Evolutionary conservation across 2,329 filamentous ascomycete genomes (phyloP).

Genomic region (Xylaria sp.): DNA sequence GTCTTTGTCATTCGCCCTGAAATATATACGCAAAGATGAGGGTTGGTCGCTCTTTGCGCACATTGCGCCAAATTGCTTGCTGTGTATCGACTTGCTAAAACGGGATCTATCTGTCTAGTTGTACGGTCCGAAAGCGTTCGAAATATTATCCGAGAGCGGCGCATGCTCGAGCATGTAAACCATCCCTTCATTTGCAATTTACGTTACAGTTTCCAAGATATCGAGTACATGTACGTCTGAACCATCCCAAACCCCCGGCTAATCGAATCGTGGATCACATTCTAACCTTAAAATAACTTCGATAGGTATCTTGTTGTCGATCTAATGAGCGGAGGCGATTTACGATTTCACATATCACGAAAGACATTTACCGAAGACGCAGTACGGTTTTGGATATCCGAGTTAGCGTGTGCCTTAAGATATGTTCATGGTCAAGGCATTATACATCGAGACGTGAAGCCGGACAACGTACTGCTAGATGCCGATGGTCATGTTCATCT

Average conservation of each 20-base stretch:
- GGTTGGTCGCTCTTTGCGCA: conserved; percentile 63
- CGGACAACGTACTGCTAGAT: conserved; percentile 89
- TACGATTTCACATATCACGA: conserved; percentile 96
- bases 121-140: conserved; percentile 97
- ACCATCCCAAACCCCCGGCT: conserved; percentile 10
- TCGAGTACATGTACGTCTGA: conserved; percentile 89
- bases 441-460: conserved; percentile 91
- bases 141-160: conserved; percentile 96
- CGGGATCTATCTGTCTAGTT: conserved; percentile 65
- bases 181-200: conserved; percentile 98
- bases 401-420: conserved; percentile 88
- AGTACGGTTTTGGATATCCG: conserved; percentile 95
- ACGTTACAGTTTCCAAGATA: conserved; percentile 98
- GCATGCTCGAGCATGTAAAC: conserved; percentile 98
- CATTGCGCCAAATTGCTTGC: conserved; percentile 20
- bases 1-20: conserved; percentile 90
- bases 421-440: conserved; percentile 90
- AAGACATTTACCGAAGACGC: conserved; percentile 99
- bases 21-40: conserved; percentile 99
- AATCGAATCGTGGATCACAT: conserved; percentile 3
- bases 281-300: conserved; percentile 50
- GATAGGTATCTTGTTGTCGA: conserved; percentile 97
- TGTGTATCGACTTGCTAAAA: conserved; percentile 33
- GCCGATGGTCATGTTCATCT: conserved; percentile 94
- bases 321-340: conserved; percentile 95